Conservation (phyloP, 2,329 filamentous ascomycete genomes). For the Fusarium praegraminearum region DNA sequence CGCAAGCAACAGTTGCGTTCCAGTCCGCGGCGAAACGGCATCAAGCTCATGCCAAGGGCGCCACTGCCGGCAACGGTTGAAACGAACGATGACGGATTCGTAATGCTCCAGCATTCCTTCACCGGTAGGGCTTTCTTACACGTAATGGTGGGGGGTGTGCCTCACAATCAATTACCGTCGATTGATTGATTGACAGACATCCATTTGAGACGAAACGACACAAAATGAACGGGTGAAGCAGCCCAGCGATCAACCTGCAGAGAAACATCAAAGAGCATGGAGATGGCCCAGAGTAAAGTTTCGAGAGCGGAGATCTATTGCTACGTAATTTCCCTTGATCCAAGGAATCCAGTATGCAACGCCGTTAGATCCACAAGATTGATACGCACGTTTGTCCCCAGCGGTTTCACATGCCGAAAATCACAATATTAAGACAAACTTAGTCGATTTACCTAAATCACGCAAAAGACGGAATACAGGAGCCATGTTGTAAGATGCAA, state of each 20-base stretch:
- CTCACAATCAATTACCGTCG: not conserved
- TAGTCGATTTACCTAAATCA: not conserved
- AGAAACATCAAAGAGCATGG: conserved; percentile 7
- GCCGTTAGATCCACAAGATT: not conserved
- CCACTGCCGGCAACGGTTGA: conserved; percentile 38
- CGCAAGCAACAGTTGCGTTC: conserved; percentile 17
- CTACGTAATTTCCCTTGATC: not conserved
- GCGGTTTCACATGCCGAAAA: conserved; percentile 10
- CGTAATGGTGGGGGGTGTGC: not conserved
- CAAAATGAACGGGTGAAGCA: not conserved
- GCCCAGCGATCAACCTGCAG: not conserved
- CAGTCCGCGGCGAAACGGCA: conserved; percentile 9
- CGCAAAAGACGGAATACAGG: not conserved
- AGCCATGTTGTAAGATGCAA: not conserved
- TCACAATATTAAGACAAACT: not conserved
- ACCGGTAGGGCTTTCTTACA: not conserved
- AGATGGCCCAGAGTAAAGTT: not conserved
- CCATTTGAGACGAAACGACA: conserved; percentile 3
- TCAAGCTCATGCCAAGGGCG: conserved; percentile 30
- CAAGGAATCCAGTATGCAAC: not conserved
- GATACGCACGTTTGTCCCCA: not conserved
- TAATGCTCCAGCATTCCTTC: conserved; percentile 29
- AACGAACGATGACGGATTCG: conserved; percentile 27
- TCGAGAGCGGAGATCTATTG: not conserved
- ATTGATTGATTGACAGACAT: not conserved